Evolutionary conservation across 352 stramenopile species (phyloP).

Genomic region (Vaucheria bursata): DNA sequence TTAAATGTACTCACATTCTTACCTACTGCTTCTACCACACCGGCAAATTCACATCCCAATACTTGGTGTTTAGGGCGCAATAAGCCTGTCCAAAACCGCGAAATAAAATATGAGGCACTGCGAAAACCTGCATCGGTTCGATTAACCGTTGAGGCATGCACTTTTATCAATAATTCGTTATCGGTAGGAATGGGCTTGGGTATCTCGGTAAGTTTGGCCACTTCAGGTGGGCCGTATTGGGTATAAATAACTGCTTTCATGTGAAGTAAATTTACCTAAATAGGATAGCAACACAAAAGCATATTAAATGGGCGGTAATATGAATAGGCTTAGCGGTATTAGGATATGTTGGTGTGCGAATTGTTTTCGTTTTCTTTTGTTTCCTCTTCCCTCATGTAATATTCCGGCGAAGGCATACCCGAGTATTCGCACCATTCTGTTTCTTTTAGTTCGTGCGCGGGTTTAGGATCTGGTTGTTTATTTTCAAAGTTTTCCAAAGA

Average conservation of each 20-base stretch:
- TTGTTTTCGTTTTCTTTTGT: too few species aligned
- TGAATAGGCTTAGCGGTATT: too few species aligned
- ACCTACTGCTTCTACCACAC: background rate
- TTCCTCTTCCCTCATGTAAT: too few species aligned
- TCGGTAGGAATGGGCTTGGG: background rate
- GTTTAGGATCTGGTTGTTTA: too few species aligned
- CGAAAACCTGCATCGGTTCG: background rate
- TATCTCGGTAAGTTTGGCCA: background rate
- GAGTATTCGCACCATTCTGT: too few species aligned
- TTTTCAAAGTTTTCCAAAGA: too few species aligned
- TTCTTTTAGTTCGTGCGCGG: too few species aligned
- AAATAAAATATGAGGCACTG: background rate
- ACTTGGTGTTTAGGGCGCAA: background rate
- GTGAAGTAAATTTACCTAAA: too few species aligned
- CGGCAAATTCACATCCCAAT: background rate
- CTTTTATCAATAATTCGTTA: background rate
- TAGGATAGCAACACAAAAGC: too few species aligned
- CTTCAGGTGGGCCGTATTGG: background rate
- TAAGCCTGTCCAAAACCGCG: background rate
- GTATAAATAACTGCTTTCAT: background rate
- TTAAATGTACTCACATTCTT: constrained; percentile 1
- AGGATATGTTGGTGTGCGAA: too few species aligned
- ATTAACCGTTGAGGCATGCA: background rate
- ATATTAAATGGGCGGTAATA: too few species aligned
- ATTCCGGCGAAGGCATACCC: too few species aligned